phyloP scores from a whole-genome alignment of 2,329 filamentous ascomycete genomes.

The Aureobasidium mangrovei region DNA sequence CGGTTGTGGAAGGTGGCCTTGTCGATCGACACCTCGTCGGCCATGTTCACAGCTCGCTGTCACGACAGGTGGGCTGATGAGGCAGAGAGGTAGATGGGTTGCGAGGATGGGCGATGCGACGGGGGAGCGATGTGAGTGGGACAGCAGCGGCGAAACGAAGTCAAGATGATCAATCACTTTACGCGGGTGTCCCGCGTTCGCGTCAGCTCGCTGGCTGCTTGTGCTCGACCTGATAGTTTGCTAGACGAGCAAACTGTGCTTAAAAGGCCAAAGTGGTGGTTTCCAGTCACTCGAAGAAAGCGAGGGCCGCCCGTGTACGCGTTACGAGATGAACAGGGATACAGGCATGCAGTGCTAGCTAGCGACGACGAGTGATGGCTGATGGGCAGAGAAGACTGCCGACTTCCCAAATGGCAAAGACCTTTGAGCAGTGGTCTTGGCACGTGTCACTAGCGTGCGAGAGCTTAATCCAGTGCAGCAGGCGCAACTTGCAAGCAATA shows the following conservation, averaged over 20 bases:
- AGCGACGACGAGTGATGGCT: not conserved
- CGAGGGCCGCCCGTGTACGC: no score
- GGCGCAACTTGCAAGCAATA: not conserved
- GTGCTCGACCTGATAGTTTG: no score
- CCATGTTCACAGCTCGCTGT: slow-evolving; percentile 38
- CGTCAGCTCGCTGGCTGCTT: not conserved
- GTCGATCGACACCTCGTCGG: slow-evolving; percentile 89
- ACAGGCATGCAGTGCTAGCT: not conserved
- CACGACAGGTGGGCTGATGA: not conserved
- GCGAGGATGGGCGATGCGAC: not conserved
- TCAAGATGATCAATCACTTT: slow-evolving; percentile 3
- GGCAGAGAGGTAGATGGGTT: not conserved
- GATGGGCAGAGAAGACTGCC: not conserved
- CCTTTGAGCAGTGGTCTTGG: slow-evolving; percentile 4
- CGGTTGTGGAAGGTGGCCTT: slow-evolving; percentile 89
- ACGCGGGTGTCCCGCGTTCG: not conserved
- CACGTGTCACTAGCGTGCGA: slow-evolving; percentile 7
- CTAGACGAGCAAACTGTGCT: no score
- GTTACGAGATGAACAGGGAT: no score
- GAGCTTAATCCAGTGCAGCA: not conserved
- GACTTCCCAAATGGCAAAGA: not conserved
- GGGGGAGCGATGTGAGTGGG: not conserved
- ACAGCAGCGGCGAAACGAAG: slow-evolving; percentile 8
- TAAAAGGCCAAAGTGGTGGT: no score
- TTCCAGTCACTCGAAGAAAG: no score